These are phyloP conservation scores for Cyclospora cayetanensis DNA, from an alignment of 169 alveolate species.

Conservation along the genomic window DNA sequence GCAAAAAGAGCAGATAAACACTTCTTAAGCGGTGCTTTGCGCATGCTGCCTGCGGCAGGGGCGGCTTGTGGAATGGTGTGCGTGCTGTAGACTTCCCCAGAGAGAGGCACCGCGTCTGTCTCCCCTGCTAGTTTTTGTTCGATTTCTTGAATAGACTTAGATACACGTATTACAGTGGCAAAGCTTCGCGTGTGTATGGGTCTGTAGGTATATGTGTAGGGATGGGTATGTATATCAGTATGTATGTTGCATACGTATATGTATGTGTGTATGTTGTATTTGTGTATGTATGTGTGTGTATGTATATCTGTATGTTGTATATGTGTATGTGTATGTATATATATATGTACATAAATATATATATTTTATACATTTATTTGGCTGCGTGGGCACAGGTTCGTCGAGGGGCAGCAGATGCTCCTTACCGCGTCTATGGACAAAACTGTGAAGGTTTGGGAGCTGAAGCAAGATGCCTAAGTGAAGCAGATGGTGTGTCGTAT, in stretches of 20 bases:
- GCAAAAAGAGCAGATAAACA: background rate
- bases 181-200: background rate
- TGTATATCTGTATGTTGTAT: too few species aligned
- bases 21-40: background rate
- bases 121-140: background rate
- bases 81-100: too few species aligned
- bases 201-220: background rate
- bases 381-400: conserved; percentile 66
- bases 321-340: background rate
- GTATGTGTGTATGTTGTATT: too few species aligned
- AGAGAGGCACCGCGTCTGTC: too few species aligned
- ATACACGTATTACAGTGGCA: background rate
- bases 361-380: too few species aligned
- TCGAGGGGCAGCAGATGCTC: conserved; percentile 72
- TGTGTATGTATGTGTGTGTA: too few species aligned
- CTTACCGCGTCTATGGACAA: conserved; percentile 76
- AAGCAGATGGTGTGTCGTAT: too few species aligned
- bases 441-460: conserved; percentile 75
- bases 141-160: background rate
- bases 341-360: too few species aligned
- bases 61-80: background rate
- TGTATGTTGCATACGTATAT: too few species aligned
- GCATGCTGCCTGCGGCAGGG: background rate
- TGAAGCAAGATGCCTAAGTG: background rate
- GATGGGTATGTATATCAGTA: too few species aligned